These are phyloP conservation scores for Pythium insidiosum DNA, from an alignment of 352 stramenopile genomes.

Conservation along the genomic window DNA sequence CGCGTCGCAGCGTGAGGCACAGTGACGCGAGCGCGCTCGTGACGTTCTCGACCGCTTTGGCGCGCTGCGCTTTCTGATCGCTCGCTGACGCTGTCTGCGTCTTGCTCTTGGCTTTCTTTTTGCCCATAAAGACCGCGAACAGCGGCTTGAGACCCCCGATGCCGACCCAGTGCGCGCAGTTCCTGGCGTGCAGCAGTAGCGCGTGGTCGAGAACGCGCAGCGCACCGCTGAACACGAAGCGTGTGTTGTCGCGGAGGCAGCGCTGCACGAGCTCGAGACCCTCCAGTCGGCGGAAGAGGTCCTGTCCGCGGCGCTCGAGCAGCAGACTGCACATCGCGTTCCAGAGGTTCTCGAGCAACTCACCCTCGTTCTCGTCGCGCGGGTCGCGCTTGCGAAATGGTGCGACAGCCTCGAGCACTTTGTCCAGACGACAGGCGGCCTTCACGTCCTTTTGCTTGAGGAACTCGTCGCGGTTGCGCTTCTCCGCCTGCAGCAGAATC, in stretches of 20 bases:
- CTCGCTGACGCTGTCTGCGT: too few relatives aligned
- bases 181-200: constrained; percentile 20
- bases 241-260: constrained; percentile 85
- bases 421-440: constrained; percentile 65
- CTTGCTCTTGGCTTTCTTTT: constrained; percentile 18
- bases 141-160: constrained; percentile 36
- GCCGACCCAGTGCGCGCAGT: constrained; percentile 38
- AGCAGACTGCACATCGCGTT: constrained; percentile 67
- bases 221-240: constrained; percentile 40
- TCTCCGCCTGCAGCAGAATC: constrained; percentile 47
- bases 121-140: constrained; percentile 43
- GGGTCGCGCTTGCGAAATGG: constrained; percentile 71
- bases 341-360: constrained; percentile 88
- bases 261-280: constrained; percentile 90
- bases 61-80: constrained; percentile 16
- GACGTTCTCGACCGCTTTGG: constrained; percentile 60
- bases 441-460: constrained; percentile 5
- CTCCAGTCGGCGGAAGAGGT: constrained; percentile 38
- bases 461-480: constrained; percentile 19
- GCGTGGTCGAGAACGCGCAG: constrained; percentile 31
- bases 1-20: constrained; percentile 33
- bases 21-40: constrained; percentile 60
- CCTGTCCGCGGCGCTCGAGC: constrained; percentile 18
- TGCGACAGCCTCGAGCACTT: constrained; percentile 71
- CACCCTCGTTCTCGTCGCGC: constrained; percentile 49